These are phyloP conservation scores for Dioscorea alata DNA, from an alignment of 106 monocot species.

Conservation along the genomic window DNA sequence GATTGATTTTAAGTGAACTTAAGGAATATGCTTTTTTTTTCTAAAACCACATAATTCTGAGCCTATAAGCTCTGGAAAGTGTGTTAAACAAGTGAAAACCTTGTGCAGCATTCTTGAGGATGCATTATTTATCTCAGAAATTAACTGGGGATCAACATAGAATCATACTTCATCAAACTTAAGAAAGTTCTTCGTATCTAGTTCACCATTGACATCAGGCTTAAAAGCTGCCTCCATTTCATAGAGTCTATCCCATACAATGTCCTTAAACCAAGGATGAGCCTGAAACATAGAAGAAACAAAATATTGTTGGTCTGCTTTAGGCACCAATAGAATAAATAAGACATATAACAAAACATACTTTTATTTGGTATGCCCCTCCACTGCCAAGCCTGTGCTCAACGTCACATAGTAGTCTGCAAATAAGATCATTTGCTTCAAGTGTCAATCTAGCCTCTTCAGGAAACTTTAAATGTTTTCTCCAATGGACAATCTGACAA, in stretches of 20 bases:
- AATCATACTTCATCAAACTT: slow-evolving; percentile 91
- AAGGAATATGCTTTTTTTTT: not conserved
- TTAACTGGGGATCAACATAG: not conserved
- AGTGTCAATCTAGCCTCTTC: slow-evolving; percentile 56
- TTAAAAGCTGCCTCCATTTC: slow-evolving; percentile 95
- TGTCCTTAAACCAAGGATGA: slow-evolving; percentile 91
- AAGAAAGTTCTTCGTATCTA: slow-evolving; percentile 92
- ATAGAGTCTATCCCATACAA: slow-evolving; percentile 94
- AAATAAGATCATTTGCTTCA: slow-evolving; percentile 92
- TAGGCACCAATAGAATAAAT: not conserved
- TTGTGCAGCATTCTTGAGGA: not conserved
- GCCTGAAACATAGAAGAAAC: slow-evolving; percentile 42
- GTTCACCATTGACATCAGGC: slow-evolving; percentile 82
- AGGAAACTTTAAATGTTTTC: slow-evolving; percentile 83
- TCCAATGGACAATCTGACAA: slow-evolving; percentile 93
- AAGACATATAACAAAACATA: slow-evolving; percentile 8
- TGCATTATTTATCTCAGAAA: not conserved
- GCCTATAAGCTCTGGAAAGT: too few species aligned
- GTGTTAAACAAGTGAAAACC: not conserved
- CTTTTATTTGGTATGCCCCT: slow-evolving; percentile 90
- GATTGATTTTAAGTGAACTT: not conserved
- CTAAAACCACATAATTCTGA: not conserved
- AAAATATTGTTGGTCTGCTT: not conserved
- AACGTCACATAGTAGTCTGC: slow-evolving; percentile 92
- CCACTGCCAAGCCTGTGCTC: slow-evolving; percentile 78